Percentiles rank a stretch among this genome's conserved stretches.
Conservation (phyloP, 441 rosid species). For the Erodium trifolium region DNA sequence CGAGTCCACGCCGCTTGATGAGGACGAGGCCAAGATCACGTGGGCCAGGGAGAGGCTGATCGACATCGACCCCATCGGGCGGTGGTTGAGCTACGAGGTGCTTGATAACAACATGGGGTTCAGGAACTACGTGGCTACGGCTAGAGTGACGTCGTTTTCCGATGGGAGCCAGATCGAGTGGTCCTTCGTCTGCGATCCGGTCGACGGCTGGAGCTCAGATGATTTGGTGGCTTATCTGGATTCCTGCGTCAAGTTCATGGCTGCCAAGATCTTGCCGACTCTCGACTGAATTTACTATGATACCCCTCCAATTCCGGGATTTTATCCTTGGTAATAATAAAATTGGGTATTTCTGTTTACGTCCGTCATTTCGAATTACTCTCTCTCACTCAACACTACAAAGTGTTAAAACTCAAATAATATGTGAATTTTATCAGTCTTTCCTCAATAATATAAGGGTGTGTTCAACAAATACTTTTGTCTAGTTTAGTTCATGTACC, state of each 20-base stretch:
- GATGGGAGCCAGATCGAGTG: conserved; percentile 46
- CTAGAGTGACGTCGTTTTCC: conserved; percentile 23
- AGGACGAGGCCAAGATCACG: neutral
- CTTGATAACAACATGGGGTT: conserved; percentile 46
- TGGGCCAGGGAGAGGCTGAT: conserved; percentile 54
- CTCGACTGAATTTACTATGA: too few relatives aligned
- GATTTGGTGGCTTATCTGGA: conserved; percentile 28
- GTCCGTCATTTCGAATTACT: too few relatives aligned
- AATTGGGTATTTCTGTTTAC: too few relatives aligned
- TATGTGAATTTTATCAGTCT: too few relatives aligned
- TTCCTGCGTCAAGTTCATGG: conserved; percentile 32
- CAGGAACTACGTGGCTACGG: conserved; percentile 35
- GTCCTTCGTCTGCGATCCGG: conserved; percentile 46
- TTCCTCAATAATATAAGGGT: too few relatives aligned
- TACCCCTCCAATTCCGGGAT: too few relatives aligned
- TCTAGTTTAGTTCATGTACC: too few relatives aligned
- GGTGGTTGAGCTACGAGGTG: conserved; percentile 46
- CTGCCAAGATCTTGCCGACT: neutral
- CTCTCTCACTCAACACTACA: too few relatives aligned
- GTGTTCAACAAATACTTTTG: too few relatives aligned
- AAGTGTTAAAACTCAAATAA: too few relatives aligned
- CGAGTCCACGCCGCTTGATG: conserved; percentile 13
- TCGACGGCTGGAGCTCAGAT: conserved; percentile 38
- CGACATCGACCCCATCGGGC: conserved; percentile 29
- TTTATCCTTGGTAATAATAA: too few relatives aligned